Percentiles rank a stretch among this genome's conserved stretches.
Evolutionary conservation across 345 rosid genomes (phyloP).

Genomic region (Erucastrum elatum): DNA sequence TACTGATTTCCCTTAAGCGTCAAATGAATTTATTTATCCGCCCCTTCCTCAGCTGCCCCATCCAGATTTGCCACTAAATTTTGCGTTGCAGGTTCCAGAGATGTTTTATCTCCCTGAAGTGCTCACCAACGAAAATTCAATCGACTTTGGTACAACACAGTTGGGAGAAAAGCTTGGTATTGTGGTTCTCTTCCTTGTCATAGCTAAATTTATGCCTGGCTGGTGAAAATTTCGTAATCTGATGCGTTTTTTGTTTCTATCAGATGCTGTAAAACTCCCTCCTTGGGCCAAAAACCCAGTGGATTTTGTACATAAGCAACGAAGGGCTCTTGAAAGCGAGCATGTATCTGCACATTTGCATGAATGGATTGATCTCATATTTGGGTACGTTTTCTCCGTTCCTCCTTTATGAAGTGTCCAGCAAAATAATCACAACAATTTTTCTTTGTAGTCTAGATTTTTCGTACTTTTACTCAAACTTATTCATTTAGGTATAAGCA

Average conservation of each 20-base stretch:
- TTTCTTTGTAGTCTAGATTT: neutral
- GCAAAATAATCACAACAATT: slow-evolving; percentile 18
- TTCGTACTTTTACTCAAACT: slow-evolving; percentile 13
- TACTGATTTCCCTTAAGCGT: slow-evolving; percentile 5
- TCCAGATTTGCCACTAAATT: slow-evolving; percentile 19
- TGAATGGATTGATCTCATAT: slow-evolving; percentile 98
- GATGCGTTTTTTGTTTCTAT: slow-evolving; percentile 22
- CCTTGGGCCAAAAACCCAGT: slow-evolving; percentile 91
- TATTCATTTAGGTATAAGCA: slow-evolving; percentile 75
- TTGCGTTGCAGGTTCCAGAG: slow-evolving; percentile 79
- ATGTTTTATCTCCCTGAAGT: slow-evolving; percentile 95
- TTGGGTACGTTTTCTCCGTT: slow-evolving; percentile 61
- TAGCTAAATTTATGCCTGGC: slow-evolving; percentile 15
- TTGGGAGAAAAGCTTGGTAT: slow-evolving; percentile 88
- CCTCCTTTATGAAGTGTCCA: neutral
- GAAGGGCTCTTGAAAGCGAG: slow-evolving; percentile 95
- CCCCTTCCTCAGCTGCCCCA: slow-evolving; percentile 18
- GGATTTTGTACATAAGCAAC: slow-evolving; percentile 96
- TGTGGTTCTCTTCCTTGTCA: slow-evolving; percentile 22
- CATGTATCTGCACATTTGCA: slow-evolving; percentile 94
- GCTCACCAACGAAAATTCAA: slow-evolving; percentile 80
- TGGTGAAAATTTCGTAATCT: slow-evolving; percentile 8
- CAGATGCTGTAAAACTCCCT: slow-evolving; percentile 95
- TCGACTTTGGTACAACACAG: slow-evolving; percentile 92
- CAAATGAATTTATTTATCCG: slow-evolving; percentile 12